Evolutionary conservation across 2,329 filamentous ascomycete genomes (phyloP), one percentile per base, ranked within the genome.

Genomic region (Penicillium sp.): DNA sequence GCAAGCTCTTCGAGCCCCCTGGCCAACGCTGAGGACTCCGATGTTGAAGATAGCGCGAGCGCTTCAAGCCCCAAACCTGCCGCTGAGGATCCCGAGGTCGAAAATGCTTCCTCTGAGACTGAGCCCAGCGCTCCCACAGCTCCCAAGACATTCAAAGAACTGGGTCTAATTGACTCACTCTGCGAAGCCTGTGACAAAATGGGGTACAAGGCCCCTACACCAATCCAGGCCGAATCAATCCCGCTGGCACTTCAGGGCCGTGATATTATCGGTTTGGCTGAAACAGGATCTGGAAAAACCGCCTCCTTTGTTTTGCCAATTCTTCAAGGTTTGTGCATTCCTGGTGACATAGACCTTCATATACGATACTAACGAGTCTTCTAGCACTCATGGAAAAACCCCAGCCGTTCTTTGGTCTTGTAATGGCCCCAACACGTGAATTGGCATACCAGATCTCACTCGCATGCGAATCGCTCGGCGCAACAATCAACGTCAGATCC

Each of bases 231-330:
- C 49, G 84, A 95, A 72, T 83, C 91, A 0, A 96, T 97, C 65
- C 93, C 93, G 5, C 69, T 85, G 5, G 92, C 92, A 35, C 81
- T 97, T 4, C 76, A 89, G 67, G 87, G 88, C 50, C 85, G 91
- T 67, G 94, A 97, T 73, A 80, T 97, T 33, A 96, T 99, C 64
- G 94, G 92, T 40, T 82, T 97, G 49, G 94, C 94, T 31, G 93
- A 99, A 76, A 99, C 94, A 0, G 94, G 94, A 64, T 91, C 87
- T 69, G 94, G 94, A 75, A 99, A 97, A 79, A 97, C 94, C 0
- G 93, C 91, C 7, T 92, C 94, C 0, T 99, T 97, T 72, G 91
- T 91, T 0, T 80, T 99, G 3, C 94, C 94, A 0, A 95, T 99
- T 37, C 82, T 99, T 45, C 43, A 45, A 45, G 43, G 43, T 45